Evolutionary conservation across 2,329 filamentous ascomycete species (phyloP).

Genomic region (Didymella keratinophila): DNA sequence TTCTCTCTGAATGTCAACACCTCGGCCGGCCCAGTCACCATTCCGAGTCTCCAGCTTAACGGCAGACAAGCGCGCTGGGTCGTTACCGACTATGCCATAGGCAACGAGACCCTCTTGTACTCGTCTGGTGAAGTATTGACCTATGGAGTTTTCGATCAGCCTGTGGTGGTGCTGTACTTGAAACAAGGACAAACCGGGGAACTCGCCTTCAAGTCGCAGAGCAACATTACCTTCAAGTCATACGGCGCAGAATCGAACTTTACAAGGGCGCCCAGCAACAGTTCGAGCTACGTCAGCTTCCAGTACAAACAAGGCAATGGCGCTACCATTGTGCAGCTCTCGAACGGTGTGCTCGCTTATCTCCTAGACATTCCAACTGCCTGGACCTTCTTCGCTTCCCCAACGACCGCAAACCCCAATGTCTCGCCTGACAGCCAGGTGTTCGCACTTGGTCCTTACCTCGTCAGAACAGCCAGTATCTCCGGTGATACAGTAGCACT

Average conservation of each 20-base stretch:
- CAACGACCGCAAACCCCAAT: conserved; percentile 56
- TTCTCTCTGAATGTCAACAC: conserved; percentile 61
- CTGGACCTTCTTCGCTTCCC: conserved; percentile 65
- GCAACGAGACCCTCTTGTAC: conserved; percentile 59
- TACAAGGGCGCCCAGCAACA: conserved; percentile 30
- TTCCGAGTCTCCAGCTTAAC: conserved; percentile 59
- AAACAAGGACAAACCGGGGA: conserved; percentile 58
- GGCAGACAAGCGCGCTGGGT: conserved; percentile 64
- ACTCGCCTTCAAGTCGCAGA: conserved; percentile 58
- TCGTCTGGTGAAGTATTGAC: conserved; percentile 61
- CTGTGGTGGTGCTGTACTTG: conserved; percentile 60
- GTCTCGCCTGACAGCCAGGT: conserved; percentile 56
- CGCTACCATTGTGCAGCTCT: conserved; percentile 58
- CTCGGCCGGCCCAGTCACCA: conserved; percentile 53
- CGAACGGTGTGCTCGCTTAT: conserved; percentile 60
- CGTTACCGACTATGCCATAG: conserved; percentile 62
- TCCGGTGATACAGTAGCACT: conserved; percentile 54
- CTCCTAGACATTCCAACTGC: conserved; percentile 62
- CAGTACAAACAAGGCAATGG: conserved; percentile 59
- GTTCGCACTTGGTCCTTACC: conserved; percentile 41
- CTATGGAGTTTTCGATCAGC: conserved; percentile 58
- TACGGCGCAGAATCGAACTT: conserved; percentile 53
- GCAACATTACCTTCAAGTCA: conserved; percentile 51
- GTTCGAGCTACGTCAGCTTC: conserved; percentile 41
- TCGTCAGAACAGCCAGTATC: conserved; percentile 52